Percentiles rank a stretch among this genome's conserved stretches.
Evolutionary conservation across 1,139 yeast genomes (phyloP).

Genomic region (Geotrichum candidum): DNA sequence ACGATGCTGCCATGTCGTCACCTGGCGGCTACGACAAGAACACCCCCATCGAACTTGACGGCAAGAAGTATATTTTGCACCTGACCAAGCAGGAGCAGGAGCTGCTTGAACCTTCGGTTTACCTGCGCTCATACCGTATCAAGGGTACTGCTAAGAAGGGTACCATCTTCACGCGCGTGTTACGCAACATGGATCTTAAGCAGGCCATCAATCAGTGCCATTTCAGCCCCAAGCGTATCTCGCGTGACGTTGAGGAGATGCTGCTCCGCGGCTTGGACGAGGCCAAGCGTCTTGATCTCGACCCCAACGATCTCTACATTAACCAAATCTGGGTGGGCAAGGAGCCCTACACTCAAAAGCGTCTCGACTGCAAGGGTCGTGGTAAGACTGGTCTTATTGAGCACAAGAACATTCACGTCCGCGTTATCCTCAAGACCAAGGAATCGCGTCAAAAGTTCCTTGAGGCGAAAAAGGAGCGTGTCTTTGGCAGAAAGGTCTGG

Average conservation of each 20-base stretch:
- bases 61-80: slow-evolving; percentile 49
- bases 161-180: slow-evolving; percentile 69
- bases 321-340: slow-evolving; percentile 89
- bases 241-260: slow-evolving; percentile 72
- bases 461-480: slow-evolving; percentile 42
- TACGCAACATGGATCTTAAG: slow-evolving; percentile 62
- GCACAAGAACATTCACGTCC: slow-evolving; percentile 75
- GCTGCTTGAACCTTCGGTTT: slow-evolving; percentile 78
- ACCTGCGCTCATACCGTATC: slow-evolving; percentile 68
- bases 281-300: slow-evolving; percentile 54
- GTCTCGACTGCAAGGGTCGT: slow-evolving; percentile 84
- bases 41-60: slow-evolving; percentile 47
- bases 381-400: slow-evolving; percentile 78
- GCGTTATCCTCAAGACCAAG: slow-evolving; percentile 64
- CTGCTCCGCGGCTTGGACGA: slow-evolving; percentile 68
- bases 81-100: slow-evolving; percentile 61
- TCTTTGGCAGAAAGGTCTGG: slow-evolving; percentile 32
- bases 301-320: slow-evolving; percentile 60
- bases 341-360: slow-evolving; percentile 68
- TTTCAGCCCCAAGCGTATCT: slow-evolving; percentile 73
- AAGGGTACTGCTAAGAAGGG: slow-evolving; percentile 87
- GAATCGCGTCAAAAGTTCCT: slow-evolving; percentile 50
- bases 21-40: slow-evolving; percentile 68
- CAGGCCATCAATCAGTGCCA: slow-evolving; percentile 90
- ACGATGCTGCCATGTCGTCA: slow-evolving; percentile 52